Conservation (phyloP, 169 alveolate species). For the Amoebophrya sp. region DNA sequence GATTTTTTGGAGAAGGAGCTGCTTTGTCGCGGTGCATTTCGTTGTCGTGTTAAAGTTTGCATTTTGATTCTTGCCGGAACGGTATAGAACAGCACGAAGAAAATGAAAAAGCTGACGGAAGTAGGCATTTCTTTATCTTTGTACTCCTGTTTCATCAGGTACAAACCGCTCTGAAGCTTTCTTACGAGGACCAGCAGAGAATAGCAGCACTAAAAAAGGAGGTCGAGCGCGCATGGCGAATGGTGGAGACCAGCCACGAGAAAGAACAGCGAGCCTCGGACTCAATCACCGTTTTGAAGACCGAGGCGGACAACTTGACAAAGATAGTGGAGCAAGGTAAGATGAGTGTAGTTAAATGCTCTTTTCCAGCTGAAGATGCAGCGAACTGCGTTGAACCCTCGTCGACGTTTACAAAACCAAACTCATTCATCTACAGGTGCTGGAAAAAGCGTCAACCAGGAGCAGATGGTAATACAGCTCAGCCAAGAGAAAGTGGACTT, state of each 20-base stretch:
- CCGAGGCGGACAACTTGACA: slow-evolving; percentile 57
- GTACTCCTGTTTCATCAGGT: slow-evolving; percentile 35
- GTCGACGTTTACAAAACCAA: too few relatives aligned
- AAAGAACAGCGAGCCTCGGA: slow-evolving; percentile 59
- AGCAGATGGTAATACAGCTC: not conserved
- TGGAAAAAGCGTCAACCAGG: not conserved
- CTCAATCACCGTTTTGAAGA: slow-evolving; percentile 53
- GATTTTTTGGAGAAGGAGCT: too few relatives aligned
- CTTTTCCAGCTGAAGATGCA: too few relatives aligned
- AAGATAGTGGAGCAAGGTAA: slow-evolving; percentile 53
- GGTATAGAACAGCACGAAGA: too few relatives aligned
- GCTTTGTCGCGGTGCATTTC: too few relatives aligned
- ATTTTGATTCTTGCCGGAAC: too few relatives aligned
- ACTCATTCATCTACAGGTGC: not conserved
- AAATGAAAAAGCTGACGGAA: too few relatives aligned
- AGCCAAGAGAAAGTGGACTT: not conserved
- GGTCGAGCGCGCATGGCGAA: slow-evolving; percentile 62
- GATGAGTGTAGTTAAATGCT: not conserved
- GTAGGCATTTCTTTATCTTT: not conserved
- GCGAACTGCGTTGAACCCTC: too few relatives aligned
- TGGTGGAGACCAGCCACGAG: slow-evolving; percentile 57
- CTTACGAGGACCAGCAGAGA: slow-evolving; percentile 63
- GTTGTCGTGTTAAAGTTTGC: not conserved
- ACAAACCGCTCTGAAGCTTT: slow-evolving; percentile 56
- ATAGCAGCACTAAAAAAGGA: slow-evolving; percentile 57